Base-by-base conservation (phyloP, 495 filamentous ascomycete species). In the Aspergillus taichungensis region DNA sequence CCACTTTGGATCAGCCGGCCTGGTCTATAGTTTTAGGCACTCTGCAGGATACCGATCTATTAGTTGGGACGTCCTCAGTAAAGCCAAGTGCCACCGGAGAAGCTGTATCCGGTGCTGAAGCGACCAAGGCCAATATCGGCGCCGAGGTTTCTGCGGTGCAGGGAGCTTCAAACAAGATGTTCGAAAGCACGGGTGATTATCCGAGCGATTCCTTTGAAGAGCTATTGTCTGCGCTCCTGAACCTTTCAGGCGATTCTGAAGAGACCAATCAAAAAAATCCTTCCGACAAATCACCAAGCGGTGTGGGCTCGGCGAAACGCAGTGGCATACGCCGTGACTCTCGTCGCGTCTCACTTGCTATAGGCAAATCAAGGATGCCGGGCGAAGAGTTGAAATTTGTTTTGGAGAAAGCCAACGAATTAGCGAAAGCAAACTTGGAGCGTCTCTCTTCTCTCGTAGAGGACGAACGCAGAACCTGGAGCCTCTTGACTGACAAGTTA, bases 21-120 rank as follows among this genome's bases (percentile, higher is more conserved):
- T 97, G 91, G 88, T 79, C 79, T 1, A 96, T 98, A 43, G 67
- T 97, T 13, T 69, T 97, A 2, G 90, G 95, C 50, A 94, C 88
- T 0, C 69, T 97, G 5, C 86, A 94, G 53, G 85, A 95, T 59
- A 90, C 89, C 6, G 91, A 95, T 55, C 76, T 91, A 38, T 77
- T 96, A 10, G 73, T 95, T 40, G 86, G 85, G 40, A 71, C 76
- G 11, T 69, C 74, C 1, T 66, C 64, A 0, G 56, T 59, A 59
- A 66, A 61, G 38, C 57, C 50, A 53, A 66, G 52, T 43, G 38
- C 37, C 40, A 55, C 60, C 34, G 53, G 42, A 6, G 71, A 70
- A 6, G 49, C 50, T 32, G 34, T 53, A 30, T 41, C 44, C 10
- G 49, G 49, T n/a, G 24, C 71, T 79, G 45, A 72, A 77, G 58